A percentile compares a stretch with the other conserved stretches of the same genome.
Conservation (phyloP, 2,329 filamentous ascomycete species). For the Alternaria arbusti region DNA sequence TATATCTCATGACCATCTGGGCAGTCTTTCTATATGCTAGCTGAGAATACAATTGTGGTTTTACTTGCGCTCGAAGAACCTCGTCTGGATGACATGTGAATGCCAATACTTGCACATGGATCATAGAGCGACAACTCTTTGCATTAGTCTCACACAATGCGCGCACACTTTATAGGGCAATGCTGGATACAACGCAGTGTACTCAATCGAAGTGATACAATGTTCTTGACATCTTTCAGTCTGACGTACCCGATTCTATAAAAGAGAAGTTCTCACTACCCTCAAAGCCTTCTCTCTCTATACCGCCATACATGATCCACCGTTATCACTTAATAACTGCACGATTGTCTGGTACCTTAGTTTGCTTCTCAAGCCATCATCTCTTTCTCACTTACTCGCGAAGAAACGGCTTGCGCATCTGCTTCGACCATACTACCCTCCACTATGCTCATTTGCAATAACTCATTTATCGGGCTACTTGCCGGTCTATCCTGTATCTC, state of each 20-base stretch:
- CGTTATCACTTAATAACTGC: background rate
- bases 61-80: background rate
- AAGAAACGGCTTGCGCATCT: background rate
- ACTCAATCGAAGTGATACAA: background rate
- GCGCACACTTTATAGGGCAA: background rate
- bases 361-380: background rate
- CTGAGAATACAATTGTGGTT: background rate
- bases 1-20: background rate
- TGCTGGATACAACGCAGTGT: background rate
- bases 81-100: background rate
- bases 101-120: background rate
- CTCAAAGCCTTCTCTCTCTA: background rate
- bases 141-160: background rate
- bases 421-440: background rate
- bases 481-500: background rate
- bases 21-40: background rate
- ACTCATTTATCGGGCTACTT: background rate
- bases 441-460: background rate
- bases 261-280: background rate
- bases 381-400: background rate
- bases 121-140: background rate
- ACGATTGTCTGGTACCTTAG: background rate
- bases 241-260: background rate
- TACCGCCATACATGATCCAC: background rate
- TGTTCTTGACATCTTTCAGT: background rate